A percentile compares a stretch with the other conserved stretches of the same genome.
phyloP scores from a whole-genome alignment of 345 rosid genomes.

The Acer negundo region DNA sequence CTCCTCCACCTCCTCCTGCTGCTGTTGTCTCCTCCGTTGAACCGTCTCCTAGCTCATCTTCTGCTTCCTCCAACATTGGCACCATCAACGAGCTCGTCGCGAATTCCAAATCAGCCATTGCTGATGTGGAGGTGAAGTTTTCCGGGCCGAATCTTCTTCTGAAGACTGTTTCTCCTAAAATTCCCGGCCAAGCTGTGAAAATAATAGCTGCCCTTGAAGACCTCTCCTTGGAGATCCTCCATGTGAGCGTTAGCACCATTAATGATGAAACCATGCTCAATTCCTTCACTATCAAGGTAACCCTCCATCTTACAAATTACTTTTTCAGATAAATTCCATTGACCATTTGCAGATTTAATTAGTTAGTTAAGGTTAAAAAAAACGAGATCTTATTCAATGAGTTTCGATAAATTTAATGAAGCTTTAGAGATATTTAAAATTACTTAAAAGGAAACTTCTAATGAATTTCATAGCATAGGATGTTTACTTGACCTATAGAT shows the following conservation, averaged over 20 bases:
- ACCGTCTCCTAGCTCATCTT: conserved; percentile 68
- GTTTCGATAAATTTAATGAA: too few relatives aligned
- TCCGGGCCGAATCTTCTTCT: conserved; percentile 78
- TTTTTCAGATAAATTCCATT: too few relatives aligned
- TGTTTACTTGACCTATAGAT: too few relatives aligned
- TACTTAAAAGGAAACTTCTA: too few relatives aligned
- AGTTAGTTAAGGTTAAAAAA: too few relatives aligned
- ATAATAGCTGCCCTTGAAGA: conserved; percentile 78
- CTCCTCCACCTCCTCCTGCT: neutral
- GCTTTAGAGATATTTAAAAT: too few relatives aligned
- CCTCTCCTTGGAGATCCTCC: conserved; percentile 78
- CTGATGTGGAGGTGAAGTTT: conserved; percentile 93
- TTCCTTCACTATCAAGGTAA: conserved; percentile 98
- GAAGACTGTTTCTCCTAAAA: conserved; percentile 78
- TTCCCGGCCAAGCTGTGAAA: conserved; percentile 84
- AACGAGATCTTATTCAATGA: too few relatives aligned
- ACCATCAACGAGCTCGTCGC: conserved; percentile 71
- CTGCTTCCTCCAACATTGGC: conserved; percentile 40
- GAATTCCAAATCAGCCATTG: conserved; percentile 76
- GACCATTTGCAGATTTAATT: too few relatives aligned
- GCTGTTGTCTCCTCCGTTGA: conserved; percentile 33
- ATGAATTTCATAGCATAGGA: too few relatives aligned
- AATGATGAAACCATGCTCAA: conserved; percentile 70
- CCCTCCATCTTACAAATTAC: neutral
- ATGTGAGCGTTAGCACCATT: conserved; percentile 57